Evolutionary conservation across 73 alveolate species (phyloP).

Genomic region (Uronychia binucleata): DNA sequence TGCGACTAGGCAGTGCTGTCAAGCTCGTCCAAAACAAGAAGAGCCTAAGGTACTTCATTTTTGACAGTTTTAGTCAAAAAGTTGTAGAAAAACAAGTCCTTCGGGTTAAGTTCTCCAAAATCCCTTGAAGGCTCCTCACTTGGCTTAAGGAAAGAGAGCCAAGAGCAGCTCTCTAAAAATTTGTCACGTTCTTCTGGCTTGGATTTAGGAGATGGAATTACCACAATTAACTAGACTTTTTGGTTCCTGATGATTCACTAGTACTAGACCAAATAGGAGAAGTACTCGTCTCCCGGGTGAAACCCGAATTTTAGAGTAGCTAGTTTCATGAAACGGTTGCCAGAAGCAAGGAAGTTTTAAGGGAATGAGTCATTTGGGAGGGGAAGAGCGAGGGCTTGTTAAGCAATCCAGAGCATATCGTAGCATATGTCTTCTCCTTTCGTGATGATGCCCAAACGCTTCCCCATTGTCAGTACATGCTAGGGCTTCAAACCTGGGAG

Average conservation of each 20-base stretch:
- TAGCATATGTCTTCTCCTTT: neutral
- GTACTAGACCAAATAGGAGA: neutral
- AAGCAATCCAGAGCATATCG: neutral
- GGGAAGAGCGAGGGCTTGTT: neutral
- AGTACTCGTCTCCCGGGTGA: neutral
- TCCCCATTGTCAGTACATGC: neutral
- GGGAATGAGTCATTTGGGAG: neutral
- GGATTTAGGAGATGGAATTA: neutral
- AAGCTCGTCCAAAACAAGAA: neutral
- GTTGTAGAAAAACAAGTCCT: neutral
- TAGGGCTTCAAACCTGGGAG: neutral
- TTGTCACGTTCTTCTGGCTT: neutral
- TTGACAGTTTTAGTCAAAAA: neutral
- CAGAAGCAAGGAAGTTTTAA: neutral
- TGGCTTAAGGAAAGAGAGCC: neutral
- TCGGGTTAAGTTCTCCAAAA: neutral
- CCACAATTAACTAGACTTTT: too few relatives aligned
- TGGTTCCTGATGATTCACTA: neutral
- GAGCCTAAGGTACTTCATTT: neutral
- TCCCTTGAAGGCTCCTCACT: slow-evolving; percentile 1
- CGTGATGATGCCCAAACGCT: neutral
- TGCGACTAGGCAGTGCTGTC: neutral
- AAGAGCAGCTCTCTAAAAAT: neutral
- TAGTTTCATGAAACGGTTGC: neutral
- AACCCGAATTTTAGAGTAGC: neutral